Evolutionary conservation across 2,329 filamentous ascomycete species (phyloP).

Genomic region (Penicillium brasilianum): DNA sequence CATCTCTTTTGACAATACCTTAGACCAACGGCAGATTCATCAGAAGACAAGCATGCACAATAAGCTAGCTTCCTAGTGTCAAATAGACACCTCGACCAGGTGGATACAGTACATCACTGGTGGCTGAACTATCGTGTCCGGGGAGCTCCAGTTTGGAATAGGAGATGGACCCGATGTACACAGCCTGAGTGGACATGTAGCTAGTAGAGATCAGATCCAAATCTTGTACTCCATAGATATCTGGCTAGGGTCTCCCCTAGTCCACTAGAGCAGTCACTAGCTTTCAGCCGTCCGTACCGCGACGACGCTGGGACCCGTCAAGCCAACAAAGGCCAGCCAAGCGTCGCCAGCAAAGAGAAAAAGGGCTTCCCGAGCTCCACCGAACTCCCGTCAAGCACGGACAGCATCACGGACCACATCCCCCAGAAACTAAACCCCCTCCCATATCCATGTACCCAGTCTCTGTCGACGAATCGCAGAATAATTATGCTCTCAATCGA

Average conservation of each 20-base stretch:
- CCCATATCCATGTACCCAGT: not conserved
- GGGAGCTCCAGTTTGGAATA: not conserved
- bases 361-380: slow-evolving; percentile 18
- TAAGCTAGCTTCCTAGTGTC: not conserved
- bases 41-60: not conserved
- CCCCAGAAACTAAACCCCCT: slow-evolving; percentile 11
- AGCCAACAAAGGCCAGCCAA: not conserved
- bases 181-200: not conserved
- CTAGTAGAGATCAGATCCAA: not conserved
- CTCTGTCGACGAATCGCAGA: slow-evolving; percentile 5
- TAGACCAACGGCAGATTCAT: not conserved
- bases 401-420: slow-evolving; percentile 27
- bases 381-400: slow-evolving; percentile 22
- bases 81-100: not conserved
- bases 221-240: not conserved
- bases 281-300: too few relatives aligned
- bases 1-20: not conserved
- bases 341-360: not conserved
- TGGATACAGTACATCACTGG: not conserved
- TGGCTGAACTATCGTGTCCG: slow-evolving; percentile 1
- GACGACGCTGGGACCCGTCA: too few relatives aligned
- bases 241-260: not conserved
- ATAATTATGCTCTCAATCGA: not conserved
- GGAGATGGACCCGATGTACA: not conserved
- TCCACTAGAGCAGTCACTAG: not conserved